Evolutionary conservation across 371 early-diverging fungal genomes (phyloP).

Genomic region (Mortierella sp.): DNA sequence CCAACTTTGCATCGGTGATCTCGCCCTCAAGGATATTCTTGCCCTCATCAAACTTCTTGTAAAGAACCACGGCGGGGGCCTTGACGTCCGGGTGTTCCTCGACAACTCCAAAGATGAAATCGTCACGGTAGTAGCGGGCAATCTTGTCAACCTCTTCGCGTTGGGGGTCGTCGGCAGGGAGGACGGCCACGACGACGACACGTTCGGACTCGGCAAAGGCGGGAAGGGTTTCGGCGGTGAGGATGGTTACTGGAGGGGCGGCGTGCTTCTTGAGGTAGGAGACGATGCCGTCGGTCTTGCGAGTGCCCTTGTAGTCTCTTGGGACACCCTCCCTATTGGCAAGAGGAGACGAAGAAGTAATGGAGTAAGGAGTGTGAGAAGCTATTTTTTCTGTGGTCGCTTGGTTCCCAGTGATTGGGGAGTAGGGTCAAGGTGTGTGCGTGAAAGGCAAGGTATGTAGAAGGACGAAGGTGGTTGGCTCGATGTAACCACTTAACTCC

Average conservation of each 20-base stretch:
- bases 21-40: slow-evolving; percentile 69
- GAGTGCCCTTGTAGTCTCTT: slow-evolving; percentile 84
- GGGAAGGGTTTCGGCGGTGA: slow-evolving; percentile 75
- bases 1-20: slow-evolving; percentile 66
- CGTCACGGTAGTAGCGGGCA: slow-evolving; percentile 85
- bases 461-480: neutral
- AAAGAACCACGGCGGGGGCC: slow-evolving; percentile 81
- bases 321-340: slow-evolving; percentile 66
- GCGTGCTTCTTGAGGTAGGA: slow-evolving; percentile 89
- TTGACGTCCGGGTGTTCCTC: slow-evolving; percentile 63
- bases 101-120: slow-evolving; percentile 82
- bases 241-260: slow-evolving; percentile 79
- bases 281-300: slow-evolving; percentile 85
- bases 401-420: neutral
- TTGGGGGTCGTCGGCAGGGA: slow-evolving; percentile 64
- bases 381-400: neutral
- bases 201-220: slow-evolving; percentile 82
- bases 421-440: neutral
- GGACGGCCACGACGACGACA: slow-evolving; percentile 89
- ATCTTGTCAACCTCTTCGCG: slow-evolving; percentile 68
- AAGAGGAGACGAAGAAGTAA: neutral
- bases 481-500: neutral
- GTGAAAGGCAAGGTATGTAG: neutral
- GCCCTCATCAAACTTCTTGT: slow-evolving; percentile 92
- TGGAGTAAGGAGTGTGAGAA: neutral